Conservation (phyloP, 2,329 filamentous ascomycete genomes). For the Curvularia lunata region DNA sequence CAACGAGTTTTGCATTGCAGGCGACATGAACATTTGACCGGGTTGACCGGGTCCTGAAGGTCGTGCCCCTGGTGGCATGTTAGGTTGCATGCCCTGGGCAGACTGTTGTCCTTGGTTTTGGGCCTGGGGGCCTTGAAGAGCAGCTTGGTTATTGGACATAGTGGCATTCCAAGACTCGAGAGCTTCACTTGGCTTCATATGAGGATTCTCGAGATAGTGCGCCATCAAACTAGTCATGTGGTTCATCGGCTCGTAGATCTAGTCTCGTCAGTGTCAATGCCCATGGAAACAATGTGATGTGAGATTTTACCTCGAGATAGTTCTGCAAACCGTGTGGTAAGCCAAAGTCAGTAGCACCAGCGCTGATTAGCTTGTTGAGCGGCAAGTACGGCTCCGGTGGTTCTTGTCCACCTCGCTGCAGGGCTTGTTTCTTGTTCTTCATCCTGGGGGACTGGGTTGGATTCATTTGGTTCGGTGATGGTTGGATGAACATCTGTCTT, state of each 20-base stretch:
- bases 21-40: slow-evolving; percentile 61
- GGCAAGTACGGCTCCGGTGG: slow-evolving; percentile 52
- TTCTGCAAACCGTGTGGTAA: slow-evolving; percentile 63
- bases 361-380: slow-evolving; percentile 54
- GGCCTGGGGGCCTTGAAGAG: slow-evolving; percentile 11
- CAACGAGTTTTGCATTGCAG: slow-evolving; percentile 62
- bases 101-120: slow-evolving; percentile 31
- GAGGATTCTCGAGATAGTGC: slow-evolving; percentile 60
- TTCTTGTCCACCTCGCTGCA: slow-evolving; percentile 30
- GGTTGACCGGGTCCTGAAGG: slow-evolving; percentile 41
- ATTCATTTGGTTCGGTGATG: slow-evolving; percentile 55
- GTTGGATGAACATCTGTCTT: slow-evolving; percentile 54
- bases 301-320: slow-evolving; percentile 65
- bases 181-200: slow-evolving; percentile 62
- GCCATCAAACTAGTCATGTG: slow-evolving; percentile 67
- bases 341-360: slow-evolving; percentile 59
- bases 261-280: slow-evolving; percentile 33
- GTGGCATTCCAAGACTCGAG: slow-evolving; percentile 59
- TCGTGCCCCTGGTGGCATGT: slow-evolving; percentile 43
- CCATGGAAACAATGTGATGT: slow-evolving; percentile 10
- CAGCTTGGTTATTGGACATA: slow-evolving; percentile 44
- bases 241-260: slow-evolving; percentile 71
- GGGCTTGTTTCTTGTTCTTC: slow-evolving; percentile 58
- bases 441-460: slow-evolving; percentile 64
- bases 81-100: slow-evolving; percentile 38